phyloP scores from a whole-genome alignment of 2,329 filamentous ascomycete species.

The Geoglossum cookeanum region DNA sequence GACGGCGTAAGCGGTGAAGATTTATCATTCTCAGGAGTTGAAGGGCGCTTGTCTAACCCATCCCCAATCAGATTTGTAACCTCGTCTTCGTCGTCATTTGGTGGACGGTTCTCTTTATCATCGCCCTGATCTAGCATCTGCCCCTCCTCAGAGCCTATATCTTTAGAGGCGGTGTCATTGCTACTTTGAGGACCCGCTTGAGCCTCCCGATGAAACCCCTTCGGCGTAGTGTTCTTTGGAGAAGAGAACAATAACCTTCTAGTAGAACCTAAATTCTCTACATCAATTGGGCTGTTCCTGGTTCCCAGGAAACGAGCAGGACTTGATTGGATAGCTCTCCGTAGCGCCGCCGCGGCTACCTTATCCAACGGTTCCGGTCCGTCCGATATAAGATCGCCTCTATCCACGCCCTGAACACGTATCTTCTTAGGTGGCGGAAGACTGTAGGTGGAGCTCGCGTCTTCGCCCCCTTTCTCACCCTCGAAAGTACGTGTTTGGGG shows the following conservation, averaged over 20 bases:
- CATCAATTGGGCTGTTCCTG: constrained; percentile 28
- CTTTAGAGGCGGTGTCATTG: constrained; percentile 12
- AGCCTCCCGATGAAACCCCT: constrained; percentile 14
- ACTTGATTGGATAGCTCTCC: constrained; percentile 40
- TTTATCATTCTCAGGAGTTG: neutral
- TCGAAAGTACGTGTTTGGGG: constrained; percentile 10
- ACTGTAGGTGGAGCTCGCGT: constrained; percentile 15
- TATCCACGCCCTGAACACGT: constrained; percentile 26
- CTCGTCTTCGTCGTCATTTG: constrained; percentile 27
- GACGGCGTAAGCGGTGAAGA: neutral
- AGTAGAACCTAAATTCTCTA: constrained; percentile 35
- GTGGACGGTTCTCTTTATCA: constrained; percentile 39
- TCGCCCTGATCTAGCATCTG: constrained; percentile 14
- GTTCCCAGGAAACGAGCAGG: constrained; percentile 32
- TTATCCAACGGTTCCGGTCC: constrained; percentile 17
- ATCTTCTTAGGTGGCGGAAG: constrained; percentile 20
- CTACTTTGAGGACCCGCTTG: constrained; percentile 11
- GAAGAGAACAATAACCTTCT: constrained; percentile 25
- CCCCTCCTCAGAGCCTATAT: neutral
- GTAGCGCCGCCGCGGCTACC: constrained; percentile 26
- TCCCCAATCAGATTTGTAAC: constrained; percentile 17
- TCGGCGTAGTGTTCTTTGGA: constrained; percentile 19
- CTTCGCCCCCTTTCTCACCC: constrained; percentile 15
- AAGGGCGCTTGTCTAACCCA: neutral
- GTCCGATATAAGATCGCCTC: constrained; percentile 17